Base-by-base conservation (phyloP, 352 stramenopile genomes). In the Phytophthora crassamura region DNA sequence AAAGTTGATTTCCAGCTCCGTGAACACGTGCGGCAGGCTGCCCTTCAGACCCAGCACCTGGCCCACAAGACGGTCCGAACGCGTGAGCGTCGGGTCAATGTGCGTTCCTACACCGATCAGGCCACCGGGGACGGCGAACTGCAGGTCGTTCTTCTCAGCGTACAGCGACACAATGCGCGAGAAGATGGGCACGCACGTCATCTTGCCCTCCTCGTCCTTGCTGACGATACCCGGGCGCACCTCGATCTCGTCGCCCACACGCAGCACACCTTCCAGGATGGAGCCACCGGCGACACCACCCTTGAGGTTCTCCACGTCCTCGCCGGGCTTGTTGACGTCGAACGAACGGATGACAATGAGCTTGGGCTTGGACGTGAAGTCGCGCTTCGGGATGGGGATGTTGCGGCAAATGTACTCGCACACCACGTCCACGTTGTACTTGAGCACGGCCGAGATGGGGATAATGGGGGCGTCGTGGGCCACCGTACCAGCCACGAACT, bases 341-440 rank as follows among this genome's bases (percentile, higher is more conserved):
- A 99, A 99, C 49, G 95, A 99, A 73, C 98, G 97, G 70, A 99
- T 99, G 43, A 99, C 97, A 75, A 99, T 99, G 9, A 99, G 89
- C 67, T 98, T 96, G 10, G 98, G 97, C 51, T 97, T 96, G 40
- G 83, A 97, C 12, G 96, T 98, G 78, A 99, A 99, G 83, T 99
- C 97, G 47, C 98, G 86, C 59, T 90, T 88, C n/a, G 98, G 98
- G 45, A 99, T 89, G 32, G 98, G 98, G 60, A 99, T 99, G 79
- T 99, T 98, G 69, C 98, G 95, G 64, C 97, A 97, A 72, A 99
- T 97, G 89, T 99, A 99, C 86, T 99, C 97, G 78, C 98, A 99
- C 7, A 99, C 96, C 7, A 99, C 91, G 78, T 99, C 98, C 64
- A 99, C 98, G 81, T 99, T 99, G 89, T 99, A 99, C 78, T 99